A percentile compares a stretch with the other conserved stretches of the same genome.
Evolutionary conservation across 768 basidiomycete species (phyloP).

Genomic region (Xerocomellus amylosporus): DNA sequence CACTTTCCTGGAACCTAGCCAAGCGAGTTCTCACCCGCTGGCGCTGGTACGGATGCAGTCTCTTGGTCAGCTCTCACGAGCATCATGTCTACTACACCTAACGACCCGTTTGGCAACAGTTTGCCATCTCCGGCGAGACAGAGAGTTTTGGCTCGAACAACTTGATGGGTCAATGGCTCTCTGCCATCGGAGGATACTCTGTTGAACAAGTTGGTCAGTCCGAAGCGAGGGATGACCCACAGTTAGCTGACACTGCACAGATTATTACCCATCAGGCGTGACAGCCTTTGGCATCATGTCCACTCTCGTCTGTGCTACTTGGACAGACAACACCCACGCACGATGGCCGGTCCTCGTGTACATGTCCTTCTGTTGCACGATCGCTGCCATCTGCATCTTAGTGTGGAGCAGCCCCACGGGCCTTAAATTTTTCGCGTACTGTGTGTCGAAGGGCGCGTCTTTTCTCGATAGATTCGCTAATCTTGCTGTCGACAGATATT

Average conservation of each 20-base stretch:
- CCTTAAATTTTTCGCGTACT: conserved; percentile 77
- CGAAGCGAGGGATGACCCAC: neutral
- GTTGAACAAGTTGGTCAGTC: conserved; percentile 57
- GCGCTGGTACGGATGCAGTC: conserved; percentile 68
- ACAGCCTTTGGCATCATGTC: conserved; percentile 65
- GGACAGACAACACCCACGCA: conserved; percentile 56
- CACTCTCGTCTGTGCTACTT: conserved; percentile 58
- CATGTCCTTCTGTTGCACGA: conserved; percentile 54
- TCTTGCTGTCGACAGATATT: conserved; percentile 36
- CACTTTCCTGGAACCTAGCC: conserved; percentile 46
- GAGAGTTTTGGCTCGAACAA: conserved; percentile 71
- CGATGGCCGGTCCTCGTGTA: conserved; percentile 67
- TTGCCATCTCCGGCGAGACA: conserved; percentile 63
- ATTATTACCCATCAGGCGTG: conserved; percentile 61
- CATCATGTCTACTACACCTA: neutral
- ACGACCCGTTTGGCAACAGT: conserved; percentile 36
- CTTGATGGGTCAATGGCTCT: conserved; percentile 71
- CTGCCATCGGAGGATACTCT: conserved; percentile 57
- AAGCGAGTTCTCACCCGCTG: conserved; percentile 54
- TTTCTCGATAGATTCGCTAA: neutral
- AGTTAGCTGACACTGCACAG: conserved; percentile 24
- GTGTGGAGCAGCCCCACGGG: conserved; percentile 57
- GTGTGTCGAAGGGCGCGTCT: conserved; percentile 33
- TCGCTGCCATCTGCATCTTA: conserved; percentile 56
- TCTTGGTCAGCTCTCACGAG: conserved; percentile 43